A percentile compares a stretch with the other conserved stretches of the same genome.
These are phyloP conservation scores for Endocalyx cinctus DNA, from an alignment of 2,329 filamentous ascomycete species.

Conservation along the genomic window DNA sequence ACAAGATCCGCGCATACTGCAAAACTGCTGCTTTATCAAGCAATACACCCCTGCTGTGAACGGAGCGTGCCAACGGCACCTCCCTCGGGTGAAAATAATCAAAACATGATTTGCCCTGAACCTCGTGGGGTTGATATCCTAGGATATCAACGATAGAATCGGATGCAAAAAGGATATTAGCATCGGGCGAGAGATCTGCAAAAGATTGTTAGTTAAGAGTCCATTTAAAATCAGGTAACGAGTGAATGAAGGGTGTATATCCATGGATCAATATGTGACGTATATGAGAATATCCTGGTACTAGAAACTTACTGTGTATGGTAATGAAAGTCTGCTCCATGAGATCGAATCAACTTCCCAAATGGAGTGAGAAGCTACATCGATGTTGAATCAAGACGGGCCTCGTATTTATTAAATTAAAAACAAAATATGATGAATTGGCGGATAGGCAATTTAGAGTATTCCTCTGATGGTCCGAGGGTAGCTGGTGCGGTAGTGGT, in stretches of 20 bases:
- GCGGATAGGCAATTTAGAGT: too few species aligned
- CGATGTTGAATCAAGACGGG: slow-evolving; percentile 15
- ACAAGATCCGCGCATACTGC: slow-evolving; percentile 70
- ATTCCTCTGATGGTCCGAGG: too few species aligned
- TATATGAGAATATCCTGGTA: too few species aligned
- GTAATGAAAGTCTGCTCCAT: slow-evolving; percentile 91
- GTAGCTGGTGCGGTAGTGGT: too few species aligned
- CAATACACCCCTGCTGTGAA: slow-evolving; percentile 68
- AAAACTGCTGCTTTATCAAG: slow-evolving; percentile 83
- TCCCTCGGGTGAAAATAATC: slow-evolving; percentile 84
- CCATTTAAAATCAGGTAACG: slow-evolving; percentile 3
- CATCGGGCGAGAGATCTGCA: slow-evolving; percentile 68
- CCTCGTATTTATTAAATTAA: too few species aligned
- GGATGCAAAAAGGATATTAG: slow-evolving; percentile 76
- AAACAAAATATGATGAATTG: too few species aligned
- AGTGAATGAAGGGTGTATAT: too few species aligned
- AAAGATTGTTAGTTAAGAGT: slow-evolving; percentile 12
- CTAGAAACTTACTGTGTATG: slow-evolving; percentile 66
- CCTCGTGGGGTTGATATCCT: slow-evolving; percentile 71
- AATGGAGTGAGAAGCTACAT: slow-evolving; percentile 16
- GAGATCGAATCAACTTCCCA: slow-evolving; percentile 22
- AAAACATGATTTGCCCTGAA: slow-evolving; percentile 73
- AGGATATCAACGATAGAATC: slow-evolving; percentile 71
- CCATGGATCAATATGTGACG: too few species aligned
- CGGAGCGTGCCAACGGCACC: slow-evolving; percentile 65